Percentiles rank a stretch among this genome's conserved stretches.
Conservation (phyloP, 306 rosid species). For the Fragaria iinumae region DNA sequence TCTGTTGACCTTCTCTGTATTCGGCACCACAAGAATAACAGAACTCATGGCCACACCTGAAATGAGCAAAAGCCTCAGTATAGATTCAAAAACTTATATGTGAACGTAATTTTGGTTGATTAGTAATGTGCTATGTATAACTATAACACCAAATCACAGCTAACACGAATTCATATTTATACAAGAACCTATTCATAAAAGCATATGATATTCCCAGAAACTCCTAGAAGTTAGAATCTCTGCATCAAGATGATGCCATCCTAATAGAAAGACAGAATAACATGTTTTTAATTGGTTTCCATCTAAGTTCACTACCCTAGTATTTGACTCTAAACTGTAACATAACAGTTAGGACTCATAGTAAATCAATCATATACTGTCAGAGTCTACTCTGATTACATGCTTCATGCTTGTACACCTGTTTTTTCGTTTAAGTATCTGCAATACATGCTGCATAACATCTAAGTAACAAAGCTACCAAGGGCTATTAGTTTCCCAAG, state of each 20-base stretch:
- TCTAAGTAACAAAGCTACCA: background rate
- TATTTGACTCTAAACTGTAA: background rate
- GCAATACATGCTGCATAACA: background rate
- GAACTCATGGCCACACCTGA: slow-evolving; percentile 89
- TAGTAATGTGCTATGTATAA: background rate
- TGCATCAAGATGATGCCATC: background rate
- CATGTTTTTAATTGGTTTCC: background rate
- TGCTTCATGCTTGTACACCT: background rate
- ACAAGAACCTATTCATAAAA: background rate
- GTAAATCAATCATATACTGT: background rate
- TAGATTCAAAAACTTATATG: background rate
- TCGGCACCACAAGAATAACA: slow-evolving; percentile 88
- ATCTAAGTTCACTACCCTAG: background rate
- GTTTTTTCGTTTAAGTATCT: background rate
- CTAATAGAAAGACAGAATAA: background rate
- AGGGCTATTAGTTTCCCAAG: background rate
- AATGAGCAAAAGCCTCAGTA: slow-evolving; percentile 11
- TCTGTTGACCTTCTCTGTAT: slow-evolving; percentile 62
- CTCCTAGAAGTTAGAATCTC: background rate
- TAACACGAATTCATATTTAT: background rate
- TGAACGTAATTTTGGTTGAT: background rate
- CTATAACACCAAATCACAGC: background rate
- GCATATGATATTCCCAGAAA: background rate
- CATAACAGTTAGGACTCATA: background rate
- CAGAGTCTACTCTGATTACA: background rate